Evolutionary conservation across 192 early-diverging fungal genomes (phyloP).

Genomic region (Chytriomyces confervae): DNA sequence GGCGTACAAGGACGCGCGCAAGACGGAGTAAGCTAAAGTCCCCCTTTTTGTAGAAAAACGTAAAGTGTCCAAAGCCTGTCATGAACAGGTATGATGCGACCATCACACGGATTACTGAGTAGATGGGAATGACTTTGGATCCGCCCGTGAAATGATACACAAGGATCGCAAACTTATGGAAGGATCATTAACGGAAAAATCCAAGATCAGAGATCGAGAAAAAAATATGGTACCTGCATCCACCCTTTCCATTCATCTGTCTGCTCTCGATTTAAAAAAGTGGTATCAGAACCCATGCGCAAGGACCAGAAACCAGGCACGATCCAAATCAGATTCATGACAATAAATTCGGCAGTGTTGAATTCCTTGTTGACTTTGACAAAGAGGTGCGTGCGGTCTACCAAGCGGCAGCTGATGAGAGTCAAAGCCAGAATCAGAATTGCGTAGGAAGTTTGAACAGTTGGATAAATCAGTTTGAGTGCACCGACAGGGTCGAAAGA

Average conservation of each 20-base stretch:
- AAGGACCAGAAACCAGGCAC: constrained; percentile 54
- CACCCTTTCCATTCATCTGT: constrained; percentile 90
- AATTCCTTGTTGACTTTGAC: constrained; percentile 71
- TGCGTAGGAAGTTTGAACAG: constrained; percentile 48
- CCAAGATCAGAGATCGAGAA: neutral
- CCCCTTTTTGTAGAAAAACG: constrained; percentile 72
- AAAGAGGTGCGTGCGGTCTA: constrained; percentile 74
- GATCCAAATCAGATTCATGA: constrained; percentile 49
- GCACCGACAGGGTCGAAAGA: constrained; percentile 29
- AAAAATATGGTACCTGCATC: constrained; percentile 74
- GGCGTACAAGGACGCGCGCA: constrained; percentile 64
- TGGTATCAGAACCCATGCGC: constrained; percentile 51
- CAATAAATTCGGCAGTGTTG: constrained; percentile 48
- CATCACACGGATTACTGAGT: constrained; percentile 74
- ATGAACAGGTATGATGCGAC: constrained; percentile 82
- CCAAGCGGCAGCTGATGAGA: constrained; percentile 66
- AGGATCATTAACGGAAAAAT: neutral
- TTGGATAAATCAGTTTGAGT: constrained; percentile 41
- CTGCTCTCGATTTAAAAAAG: constrained; percentile 76
- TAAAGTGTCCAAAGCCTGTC: constrained; percentile 83
- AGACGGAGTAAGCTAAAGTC: constrained; percentile 72
- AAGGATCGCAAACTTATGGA: constrained; percentile 26
- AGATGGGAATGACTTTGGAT: constrained; percentile 65
- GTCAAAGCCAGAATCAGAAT: constrained; percentile 58
- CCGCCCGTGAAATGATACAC: constrained; percentile 77